Conservation (phyloP, 352 stramenopile genomes). For the Elongisporangium anandrum region DNA sequence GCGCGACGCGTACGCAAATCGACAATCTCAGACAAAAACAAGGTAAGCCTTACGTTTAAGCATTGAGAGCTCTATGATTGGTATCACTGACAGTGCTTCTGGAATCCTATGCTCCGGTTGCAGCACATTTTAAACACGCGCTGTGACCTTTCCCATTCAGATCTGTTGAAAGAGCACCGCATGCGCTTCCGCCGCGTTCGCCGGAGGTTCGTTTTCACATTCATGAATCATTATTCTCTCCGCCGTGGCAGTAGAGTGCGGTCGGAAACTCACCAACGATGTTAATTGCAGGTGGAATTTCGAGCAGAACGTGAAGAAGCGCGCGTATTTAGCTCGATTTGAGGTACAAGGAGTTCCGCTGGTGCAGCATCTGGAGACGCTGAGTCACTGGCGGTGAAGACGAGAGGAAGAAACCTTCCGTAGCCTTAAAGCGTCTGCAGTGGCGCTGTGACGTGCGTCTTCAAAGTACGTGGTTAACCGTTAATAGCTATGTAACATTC, state of each 20-base stretch:
- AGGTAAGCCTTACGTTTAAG: not conserved
- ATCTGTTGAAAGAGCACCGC: slow-evolving; percentile 66
- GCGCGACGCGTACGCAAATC: not conserved
- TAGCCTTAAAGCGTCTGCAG: not conserved
- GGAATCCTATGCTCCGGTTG: not conserved
- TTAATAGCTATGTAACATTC: not conserved
- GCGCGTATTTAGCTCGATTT: slow-evolving; percentile 49
- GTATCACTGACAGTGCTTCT: not conserved
- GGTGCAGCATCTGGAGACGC: slow-evolving; percentile 49
- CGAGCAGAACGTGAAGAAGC: slow-evolving; percentile 42
- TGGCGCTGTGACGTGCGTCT: no score
- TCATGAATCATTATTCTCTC: not conserved
- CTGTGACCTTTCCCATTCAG: slow-evolving; percentile 45
- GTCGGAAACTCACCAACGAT: not conserved
- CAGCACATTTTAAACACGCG: slow-evolving; percentile 71
- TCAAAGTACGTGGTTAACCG: not conserved
- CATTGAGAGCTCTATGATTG: not conserved
- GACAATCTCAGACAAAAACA: not conserved
- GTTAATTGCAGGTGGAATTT: slow-evolving; percentile 41
- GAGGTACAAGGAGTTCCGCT: slow-evolving; percentile 63
- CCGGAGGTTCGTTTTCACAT: slow-evolving; percentile 24
- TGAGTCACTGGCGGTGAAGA: slow-evolving; percentile 32
- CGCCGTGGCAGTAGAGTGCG: no score
- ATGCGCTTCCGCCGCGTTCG: slow-evolving; percentile 51
- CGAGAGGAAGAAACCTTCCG: not conserved